These are phyloP conservation scores for Grosmannia serpens DNA, from an alignment of 2,329 filamentous ascomycete species.

Conservation along the genomic window DNA sequence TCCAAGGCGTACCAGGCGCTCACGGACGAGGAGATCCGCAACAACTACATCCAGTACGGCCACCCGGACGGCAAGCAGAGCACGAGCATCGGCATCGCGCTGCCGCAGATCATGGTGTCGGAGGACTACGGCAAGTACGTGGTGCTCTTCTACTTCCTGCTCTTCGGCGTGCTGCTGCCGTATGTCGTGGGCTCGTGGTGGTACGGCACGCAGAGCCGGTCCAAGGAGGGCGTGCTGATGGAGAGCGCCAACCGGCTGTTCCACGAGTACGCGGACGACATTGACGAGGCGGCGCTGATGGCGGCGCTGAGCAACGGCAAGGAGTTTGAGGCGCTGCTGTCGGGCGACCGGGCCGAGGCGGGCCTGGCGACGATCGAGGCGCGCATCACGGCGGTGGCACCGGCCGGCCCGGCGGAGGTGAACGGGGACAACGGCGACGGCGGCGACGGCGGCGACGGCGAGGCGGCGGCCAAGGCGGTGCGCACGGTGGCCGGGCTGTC, in stretches of 20 bases:
- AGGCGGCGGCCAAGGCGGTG: slow-evolving; percentile 17
- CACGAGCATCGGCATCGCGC: slow-evolving; percentile 92
- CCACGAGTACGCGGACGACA: slow-evolving; percentile 78
- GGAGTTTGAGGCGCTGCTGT: slow-evolving; percentile 69
- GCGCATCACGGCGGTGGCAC: slow-evolving; percentile 46
- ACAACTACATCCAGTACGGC: slow-evolving; percentile 92
- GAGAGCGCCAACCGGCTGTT: slow-evolving; percentile 93
- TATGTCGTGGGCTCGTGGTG: slow-evolving; percentile 96
- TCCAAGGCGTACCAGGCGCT: slow-evolving; percentile 97
- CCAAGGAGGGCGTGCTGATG: slow-evolving; percentile 85
- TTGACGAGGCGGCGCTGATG: slow-evolving; percentile 70
- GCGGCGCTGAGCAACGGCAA: slow-evolving; percentile 72
- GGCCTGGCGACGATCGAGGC: slow-evolving; percentile 78
- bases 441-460: background rate
- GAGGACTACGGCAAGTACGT: slow-evolving; percentile 96
- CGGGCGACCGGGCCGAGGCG: slow-evolving; percentile 66
- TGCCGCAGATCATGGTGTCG: slow-evolving; percentile 84
- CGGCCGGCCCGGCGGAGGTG: background rate
- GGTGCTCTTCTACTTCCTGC: slow-evolving; percentile 72
- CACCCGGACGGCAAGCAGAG: slow-evolving; percentile 98
- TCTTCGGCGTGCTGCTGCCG: slow-evolving; percentile 82
- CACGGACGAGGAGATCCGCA: slow-evolving; percentile 92
- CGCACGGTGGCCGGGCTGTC: slow-evolving; percentile 38
- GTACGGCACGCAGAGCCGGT: slow-evolving; percentile 90
- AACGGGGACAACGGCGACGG: background rate